Conservation (phyloP, 148 eudicot species). For the Camellia granthamiana region DNA sequence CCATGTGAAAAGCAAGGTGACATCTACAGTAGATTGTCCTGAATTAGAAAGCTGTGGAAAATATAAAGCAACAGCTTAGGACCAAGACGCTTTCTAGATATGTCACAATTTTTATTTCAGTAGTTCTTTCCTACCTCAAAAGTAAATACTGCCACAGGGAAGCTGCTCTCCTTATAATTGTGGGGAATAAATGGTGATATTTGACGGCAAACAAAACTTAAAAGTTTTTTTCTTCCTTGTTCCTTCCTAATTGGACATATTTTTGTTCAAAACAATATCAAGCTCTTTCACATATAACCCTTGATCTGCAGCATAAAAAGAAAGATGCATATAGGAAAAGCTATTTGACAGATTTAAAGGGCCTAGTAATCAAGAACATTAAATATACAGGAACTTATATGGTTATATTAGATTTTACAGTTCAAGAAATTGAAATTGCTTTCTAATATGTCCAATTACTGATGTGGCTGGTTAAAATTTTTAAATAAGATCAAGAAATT, state of each 20-base stretch:
- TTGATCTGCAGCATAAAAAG: too few relatives aligned
- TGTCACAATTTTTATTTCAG: neutral
- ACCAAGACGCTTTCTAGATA: neutral
- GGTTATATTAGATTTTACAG: too few relatives aligned
- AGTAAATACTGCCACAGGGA: slow-evolving; percentile 82
- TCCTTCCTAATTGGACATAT: neutral
- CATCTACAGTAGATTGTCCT: slow-evolving; percentile 70
- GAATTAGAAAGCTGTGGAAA: slow-evolving; percentile 64
- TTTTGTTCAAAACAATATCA: too few relatives aligned
- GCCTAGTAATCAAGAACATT: too few relatives aligned
- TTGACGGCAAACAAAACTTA: slow-evolving; percentile 64
- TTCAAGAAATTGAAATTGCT: too few relatives aligned
- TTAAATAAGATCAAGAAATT: too few relatives aligned
- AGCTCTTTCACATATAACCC: too few relatives aligned
- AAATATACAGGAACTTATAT: too few relatives aligned
- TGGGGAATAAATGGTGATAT: slow-evolving; percentile 91
- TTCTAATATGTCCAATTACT: too few relatives aligned
- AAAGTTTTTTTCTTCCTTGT: neutral
- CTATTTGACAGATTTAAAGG: too few relatives aligned
- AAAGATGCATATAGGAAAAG: too few relatives aligned
- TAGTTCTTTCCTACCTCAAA: slow-evolving; percentile 50
- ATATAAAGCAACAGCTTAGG: slow-evolving; percentile 1
- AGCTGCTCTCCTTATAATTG: slow-evolving; percentile 93
- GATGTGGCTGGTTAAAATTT: too few relatives aligned
- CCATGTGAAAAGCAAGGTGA: slow-evolving; percentile 92